Evolutionary conservation across 2,329 filamentous ascomycete species (phyloP).

Genomic region (Alternaria arborescens): DNA sequence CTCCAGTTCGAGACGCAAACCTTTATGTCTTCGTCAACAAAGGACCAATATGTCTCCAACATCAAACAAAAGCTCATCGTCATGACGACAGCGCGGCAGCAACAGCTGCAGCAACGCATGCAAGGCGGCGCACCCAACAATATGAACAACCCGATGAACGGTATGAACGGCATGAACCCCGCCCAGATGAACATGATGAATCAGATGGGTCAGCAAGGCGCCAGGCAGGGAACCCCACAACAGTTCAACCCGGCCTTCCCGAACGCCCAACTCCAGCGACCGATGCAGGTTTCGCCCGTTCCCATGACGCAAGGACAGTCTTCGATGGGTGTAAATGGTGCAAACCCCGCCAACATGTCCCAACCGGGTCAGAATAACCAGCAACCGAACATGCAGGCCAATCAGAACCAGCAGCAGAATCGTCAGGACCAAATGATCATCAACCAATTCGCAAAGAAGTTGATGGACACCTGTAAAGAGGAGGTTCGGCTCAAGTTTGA

Average conservation of each 20-base stretch:
- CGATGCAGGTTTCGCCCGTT: constrained; percentile 61
- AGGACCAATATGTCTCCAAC: constrained; percentile 43
- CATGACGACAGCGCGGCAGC: constrained; percentile 42
- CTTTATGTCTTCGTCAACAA: constrained; percentile 36
- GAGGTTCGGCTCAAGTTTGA: constrained; percentile 58
- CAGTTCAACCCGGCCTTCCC: constrained; percentile 56
- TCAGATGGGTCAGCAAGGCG: constrained; percentile 45
- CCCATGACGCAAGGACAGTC: constrained; percentile 47
- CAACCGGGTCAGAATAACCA: constrained; percentile 39
- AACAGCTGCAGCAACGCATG: constrained; percentile 39
- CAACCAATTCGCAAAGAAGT: constrained; percentile 56
- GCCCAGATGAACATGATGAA: constrained; percentile 50
- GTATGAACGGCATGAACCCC: constrained; percentile 43
- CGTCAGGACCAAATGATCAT: constrained; percentile 47
- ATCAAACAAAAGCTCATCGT: constrained; percentile 42
- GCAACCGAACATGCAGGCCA: constrained; percentile 45
- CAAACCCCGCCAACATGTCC: constrained; percentile 23
- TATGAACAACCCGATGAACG: constrained; percentile 40
- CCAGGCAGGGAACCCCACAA: constrained; percentile 52
- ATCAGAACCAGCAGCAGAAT: constrained; percentile 25
- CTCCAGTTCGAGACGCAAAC: constrained; percentile 41
- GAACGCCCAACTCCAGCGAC: constrained; percentile 59
- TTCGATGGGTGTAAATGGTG: constrained; percentile 44
- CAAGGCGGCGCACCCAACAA: constrained; percentile 30
- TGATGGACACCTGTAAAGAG: constrained; percentile 58